phyloP scores from a whole-genome alignment of 345 rosid species.

The Cardamine resedifolia region DNA sequence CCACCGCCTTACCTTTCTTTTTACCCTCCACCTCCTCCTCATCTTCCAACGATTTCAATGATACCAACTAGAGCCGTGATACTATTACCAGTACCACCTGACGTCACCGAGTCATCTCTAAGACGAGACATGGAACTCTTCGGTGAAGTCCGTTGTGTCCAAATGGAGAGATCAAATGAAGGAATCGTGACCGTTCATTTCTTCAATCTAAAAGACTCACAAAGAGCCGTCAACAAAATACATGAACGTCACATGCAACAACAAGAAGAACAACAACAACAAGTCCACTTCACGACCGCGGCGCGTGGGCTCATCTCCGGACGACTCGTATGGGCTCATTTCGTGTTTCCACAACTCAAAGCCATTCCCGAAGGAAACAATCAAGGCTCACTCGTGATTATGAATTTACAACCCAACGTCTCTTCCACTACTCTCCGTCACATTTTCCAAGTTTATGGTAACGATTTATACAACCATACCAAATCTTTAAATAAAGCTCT shows the following conservation, averaged over 20 bases:
- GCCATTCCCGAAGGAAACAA: conserved; percentile 68
- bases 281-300: conserved; percentile 28
- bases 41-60: conserved; percentile 44
- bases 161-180: conserved; percentile 75
- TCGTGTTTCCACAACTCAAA: conserved; percentile 54
- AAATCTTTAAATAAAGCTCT: not conserved
- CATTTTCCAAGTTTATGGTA: conserved; percentile 69
- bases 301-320: conserved; percentile 62
- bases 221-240: conserved; percentile 57
- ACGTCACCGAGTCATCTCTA: conserved; percentile 57
- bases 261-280: conserved; percentile 38
- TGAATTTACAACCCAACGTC: conserved; percentile 74
- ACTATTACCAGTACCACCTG: conserved; percentile 49
- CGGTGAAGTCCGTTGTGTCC: conserved; percentile 83
- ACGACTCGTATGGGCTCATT: conserved; percentile 68
- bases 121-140: conserved; percentile 70
- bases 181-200: conserved; percentile 86
- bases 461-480: too few relatives aligned
- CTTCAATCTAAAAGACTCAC: conserved; percentile 73
- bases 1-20: conserved; percentile 26
- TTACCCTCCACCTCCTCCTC: conserved; percentile 12
- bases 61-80: conserved; percentile 64
- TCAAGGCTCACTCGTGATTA: conserved; percentile 82
- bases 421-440: conserved; percentile 54
- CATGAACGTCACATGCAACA: conserved; percentile 66